A percentile compares a stretch with the other conserved stretches of the same genome.
These are phyloP conservation scores for Hippophae rhamnoides DNA, from an alignment of 306 rosid species.

Conservation along the genomic window DNA sequence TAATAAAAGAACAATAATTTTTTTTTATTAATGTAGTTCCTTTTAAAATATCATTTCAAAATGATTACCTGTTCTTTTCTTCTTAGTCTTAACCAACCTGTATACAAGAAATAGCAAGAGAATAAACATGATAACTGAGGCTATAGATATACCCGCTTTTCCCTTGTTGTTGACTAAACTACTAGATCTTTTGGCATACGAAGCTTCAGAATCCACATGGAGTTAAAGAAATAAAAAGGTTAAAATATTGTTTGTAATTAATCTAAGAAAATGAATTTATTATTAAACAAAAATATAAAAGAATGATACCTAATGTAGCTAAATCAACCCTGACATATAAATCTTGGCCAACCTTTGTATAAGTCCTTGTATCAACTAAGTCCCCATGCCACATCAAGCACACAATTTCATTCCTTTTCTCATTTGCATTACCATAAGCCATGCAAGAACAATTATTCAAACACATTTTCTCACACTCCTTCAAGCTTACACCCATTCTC, in stretches of 20 bases:
- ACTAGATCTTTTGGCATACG: not conserved
- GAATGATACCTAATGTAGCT: slow-evolving; percentile 3
- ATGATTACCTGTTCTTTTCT: slow-evolving; percentile 6
- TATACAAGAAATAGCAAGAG: not conserved
- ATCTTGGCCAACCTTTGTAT: slow-evolving; percentile 22
- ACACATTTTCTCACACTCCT: slow-evolving; percentile 26
- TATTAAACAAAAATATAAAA: not conserved
- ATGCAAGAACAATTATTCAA: slow-evolving; percentile 34
- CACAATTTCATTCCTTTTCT: slow-evolving; percentile 22
- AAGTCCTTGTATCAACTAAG: slow-evolving; percentile 28
- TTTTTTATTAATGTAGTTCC: not conserved
- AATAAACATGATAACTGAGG: not conserved
- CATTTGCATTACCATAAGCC: slow-evolving; percentile 29
- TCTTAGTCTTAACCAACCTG: not conserved
- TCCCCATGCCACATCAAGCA: slow-evolving; percentile 38
- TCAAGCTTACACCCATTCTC: not conserved
- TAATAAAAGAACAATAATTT: not conserved
- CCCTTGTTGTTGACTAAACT: not conserved
- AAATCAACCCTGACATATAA: slow-evolving; percentile 32
- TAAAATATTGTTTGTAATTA: not conserved
- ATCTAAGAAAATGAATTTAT: not conserved
- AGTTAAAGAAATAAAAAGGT: not conserved
- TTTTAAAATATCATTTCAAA: not conserved
- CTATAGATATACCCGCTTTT: not conserved
- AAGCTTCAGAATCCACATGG: not conserved